These are phyloP conservation scores for Trichoderma semiorbis DNA, from an alignment of 2,329 filamentous ascomycete genomes.

Conservation along the genomic window DNA sequence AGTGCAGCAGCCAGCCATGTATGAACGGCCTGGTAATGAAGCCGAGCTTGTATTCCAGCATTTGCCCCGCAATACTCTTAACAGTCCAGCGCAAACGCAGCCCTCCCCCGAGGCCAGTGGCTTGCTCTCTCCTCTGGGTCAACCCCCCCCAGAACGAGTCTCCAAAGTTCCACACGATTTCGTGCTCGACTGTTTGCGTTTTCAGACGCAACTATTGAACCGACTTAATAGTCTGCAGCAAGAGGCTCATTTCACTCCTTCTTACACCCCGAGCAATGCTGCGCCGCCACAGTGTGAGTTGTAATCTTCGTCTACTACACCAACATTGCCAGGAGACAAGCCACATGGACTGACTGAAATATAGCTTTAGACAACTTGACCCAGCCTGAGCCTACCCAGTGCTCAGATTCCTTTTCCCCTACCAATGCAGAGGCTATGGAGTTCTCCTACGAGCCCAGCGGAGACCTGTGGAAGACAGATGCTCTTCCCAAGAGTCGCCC, in stretches of 20 bases:
- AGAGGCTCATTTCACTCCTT: conserved; percentile 16
- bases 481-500: conserved; percentile 14
- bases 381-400: conserved; percentile 19
- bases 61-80: conserved; percentile 18
- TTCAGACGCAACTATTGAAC: conserved; percentile 26
- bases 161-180: conserved; percentile 23
- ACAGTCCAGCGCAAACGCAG: conserved; percentile 23
- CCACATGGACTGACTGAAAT: not conserved
- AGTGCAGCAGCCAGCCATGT: conserved; percentile 19
- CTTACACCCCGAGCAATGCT: conserved; percentile 6
- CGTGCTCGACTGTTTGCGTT: conserved; percentile 26
- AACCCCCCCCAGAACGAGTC: conserved; percentile 6
- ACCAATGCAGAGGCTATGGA: conserved; percentile 21
- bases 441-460: conserved; percentile 22
- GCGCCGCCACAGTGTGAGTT: conserved; percentile 8
- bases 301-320: not conserved
- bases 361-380: conserved; percentile 17
- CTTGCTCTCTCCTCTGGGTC: conserved; percentile 22
- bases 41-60: conserved; percentile 20
- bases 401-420: conserved; percentile 20
- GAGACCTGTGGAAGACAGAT: conserved; percentile 23
- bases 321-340: not conserved
- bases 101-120: conserved; percentile 20
- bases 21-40: conserved; percentile 18
- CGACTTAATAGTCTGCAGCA: conserved; percentile 23